Conservation (phyloP, 495 filamentous ascomycete genomes). For the Aspergillus indologenus region DNA sequence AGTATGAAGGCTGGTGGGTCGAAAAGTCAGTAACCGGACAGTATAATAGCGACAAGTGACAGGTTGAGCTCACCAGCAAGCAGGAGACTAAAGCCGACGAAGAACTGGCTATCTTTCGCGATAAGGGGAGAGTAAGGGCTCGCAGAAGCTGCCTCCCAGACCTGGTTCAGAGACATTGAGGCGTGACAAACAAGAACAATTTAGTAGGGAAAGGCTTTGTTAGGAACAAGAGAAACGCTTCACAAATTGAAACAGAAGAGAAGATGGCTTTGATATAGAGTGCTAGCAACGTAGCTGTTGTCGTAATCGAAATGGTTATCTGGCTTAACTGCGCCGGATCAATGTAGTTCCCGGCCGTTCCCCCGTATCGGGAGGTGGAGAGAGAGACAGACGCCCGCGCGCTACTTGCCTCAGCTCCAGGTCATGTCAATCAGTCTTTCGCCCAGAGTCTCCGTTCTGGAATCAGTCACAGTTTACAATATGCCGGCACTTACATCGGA, state of each 20-base stretch:
- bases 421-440: neutral
- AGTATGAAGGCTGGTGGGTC: conserved; percentile 51
- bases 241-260: conserved; percentile 1
- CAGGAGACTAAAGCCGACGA: conserved; percentile 75
- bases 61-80: conserved; percentile 50
- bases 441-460: neutral
- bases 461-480: neutral
- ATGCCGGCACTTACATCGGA: conserved; percentile 19
- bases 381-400: neutral
- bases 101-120: conserved; percentile 79
- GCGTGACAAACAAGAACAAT: neutral
- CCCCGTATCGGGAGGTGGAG: conserved; percentile 16
- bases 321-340: conserved; percentile 21
- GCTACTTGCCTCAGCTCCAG: neutral
- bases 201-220: neutral
- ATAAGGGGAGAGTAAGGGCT: conserved; percentile 79
- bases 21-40: conserved; percentile 18
- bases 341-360: conserved; percentile 16
- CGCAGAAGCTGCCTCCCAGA: conserved; percentile 85
- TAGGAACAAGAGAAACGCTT: neutral
- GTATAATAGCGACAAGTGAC: neutral
- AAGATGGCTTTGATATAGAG: conserved; percentile 6
- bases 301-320: conserved; percentile 15
- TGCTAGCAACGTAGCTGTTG: conserved; percentile 11
- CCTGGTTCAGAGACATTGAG: conserved; percentile 69